Percentiles rank a stretch among this genome's conserved stretches.
Evolutionary conservation across 108 stramenopile genomes (phyloP).

Genomic region (Aurantiochytrium sp.): DNA sequence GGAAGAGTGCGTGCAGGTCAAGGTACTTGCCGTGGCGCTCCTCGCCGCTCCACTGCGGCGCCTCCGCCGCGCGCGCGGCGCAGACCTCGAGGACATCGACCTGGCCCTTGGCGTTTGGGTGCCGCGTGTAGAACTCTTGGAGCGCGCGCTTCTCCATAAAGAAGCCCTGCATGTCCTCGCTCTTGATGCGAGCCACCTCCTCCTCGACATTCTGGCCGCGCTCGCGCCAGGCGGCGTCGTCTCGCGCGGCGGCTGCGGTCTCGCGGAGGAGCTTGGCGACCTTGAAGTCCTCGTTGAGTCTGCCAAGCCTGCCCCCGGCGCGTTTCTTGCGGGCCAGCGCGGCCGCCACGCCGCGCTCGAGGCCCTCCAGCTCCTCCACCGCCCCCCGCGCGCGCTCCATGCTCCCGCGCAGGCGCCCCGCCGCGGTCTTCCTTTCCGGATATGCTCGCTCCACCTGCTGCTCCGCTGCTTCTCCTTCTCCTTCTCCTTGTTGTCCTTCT

Average conservation of each 20-base stretch:
- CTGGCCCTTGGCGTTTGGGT: background rate
- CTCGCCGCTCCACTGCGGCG: slow-evolving; percentile 25
- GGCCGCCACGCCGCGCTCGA: background rate
- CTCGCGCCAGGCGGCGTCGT: background rate
- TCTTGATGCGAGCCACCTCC: background rate
- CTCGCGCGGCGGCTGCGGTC: background rate
- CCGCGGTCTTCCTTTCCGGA: background rate
- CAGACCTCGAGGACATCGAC: slow-evolving; percentile 2
- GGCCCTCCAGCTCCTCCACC: background rate
- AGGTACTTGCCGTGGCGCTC: slow-evolving; percentile 37
- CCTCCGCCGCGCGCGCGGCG: background rate
- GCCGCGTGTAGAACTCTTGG: background rate
- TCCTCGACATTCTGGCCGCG: background rate
- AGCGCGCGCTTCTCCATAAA: background rate
- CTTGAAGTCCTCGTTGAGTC: too few species aligned
- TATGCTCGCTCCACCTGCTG: background rate
- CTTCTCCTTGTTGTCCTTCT: too few species aligned
- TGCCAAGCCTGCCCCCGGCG: too few species aligned
- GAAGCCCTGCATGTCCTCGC: background rate
- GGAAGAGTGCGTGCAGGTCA: slow-evolving; percentile 11
- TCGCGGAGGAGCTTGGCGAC: too few species aligned
- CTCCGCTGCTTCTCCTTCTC: background rate
- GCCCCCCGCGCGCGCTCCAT: background rate
- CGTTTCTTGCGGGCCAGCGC: background rate
- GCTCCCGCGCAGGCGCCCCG: background rate